These are phyloP conservation scores for Moringa oleifera DNA, from an alignment of 345 rosid species.

Conservation along the genomic window DNA sequence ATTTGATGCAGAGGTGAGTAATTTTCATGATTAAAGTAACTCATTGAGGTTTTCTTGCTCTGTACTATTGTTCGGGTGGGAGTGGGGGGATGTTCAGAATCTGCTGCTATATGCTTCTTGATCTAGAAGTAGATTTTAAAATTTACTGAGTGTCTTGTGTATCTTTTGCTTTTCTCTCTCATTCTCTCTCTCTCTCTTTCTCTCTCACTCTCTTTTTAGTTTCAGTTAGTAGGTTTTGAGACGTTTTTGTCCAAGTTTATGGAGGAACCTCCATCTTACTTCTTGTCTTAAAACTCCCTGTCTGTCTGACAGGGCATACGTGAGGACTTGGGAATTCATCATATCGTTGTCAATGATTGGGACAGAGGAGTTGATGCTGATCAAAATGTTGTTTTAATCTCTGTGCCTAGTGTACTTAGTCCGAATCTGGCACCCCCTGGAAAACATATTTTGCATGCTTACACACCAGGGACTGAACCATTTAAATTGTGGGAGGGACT, in stretches of 20 bases:
- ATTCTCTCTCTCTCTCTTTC: no score
- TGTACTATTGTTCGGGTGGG: neutral
- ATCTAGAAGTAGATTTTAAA: neutral
- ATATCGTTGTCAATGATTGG: slow-evolving; percentile 90
- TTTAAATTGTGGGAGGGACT: slow-evolving; percentile 78
- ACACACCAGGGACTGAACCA: slow-evolving; percentile 88
- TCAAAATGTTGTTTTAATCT: slow-evolving; percentile 85
- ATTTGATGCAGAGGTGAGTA: slow-evolving; percentile 64
- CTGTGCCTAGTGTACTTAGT: slow-evolving; percentile 75
- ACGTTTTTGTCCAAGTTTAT: no score
- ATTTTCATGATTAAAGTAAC: neutral
- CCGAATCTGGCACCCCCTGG: slow-evolving; percentile 82
- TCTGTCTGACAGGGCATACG: slow-evolving; percentile 39
- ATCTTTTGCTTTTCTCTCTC: no score
- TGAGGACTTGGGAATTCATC: slow-evolving; percentile 85
- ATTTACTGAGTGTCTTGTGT: no score
- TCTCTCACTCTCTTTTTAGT: neutral
- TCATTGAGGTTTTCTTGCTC: neutral
- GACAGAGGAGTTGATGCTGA: slow-evolving; percentile 85
- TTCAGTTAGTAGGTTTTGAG: neutral
- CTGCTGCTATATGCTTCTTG: neutral
- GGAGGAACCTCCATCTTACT: neutral
- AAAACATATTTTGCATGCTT: slow-evolving; percentile 81
- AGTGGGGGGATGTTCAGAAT: neutral
- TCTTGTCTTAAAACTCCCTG: slow-evolving; percentile 3